Base-by-base conservation (phyloP, 352 stramenopile genomes). In the Globisporangium ultimum region DNA sequence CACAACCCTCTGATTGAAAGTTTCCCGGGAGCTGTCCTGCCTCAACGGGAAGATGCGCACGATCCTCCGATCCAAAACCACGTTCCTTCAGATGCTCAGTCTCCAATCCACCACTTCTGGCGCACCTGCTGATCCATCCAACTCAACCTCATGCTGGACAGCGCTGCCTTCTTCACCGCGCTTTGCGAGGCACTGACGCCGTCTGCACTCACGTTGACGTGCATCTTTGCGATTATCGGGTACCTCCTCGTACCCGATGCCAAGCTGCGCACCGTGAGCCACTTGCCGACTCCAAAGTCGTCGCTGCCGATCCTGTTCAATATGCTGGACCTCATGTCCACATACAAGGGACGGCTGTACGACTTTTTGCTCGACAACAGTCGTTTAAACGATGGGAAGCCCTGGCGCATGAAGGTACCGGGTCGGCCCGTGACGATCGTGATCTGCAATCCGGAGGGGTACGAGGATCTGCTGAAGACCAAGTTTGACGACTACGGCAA, bases 401-500 rank as follows among this genome's bases (percentile, higher is more conserved):
- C 38, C 10, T 63, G 58, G 56, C n/a, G 47, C 45, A n/a, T 66
- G 9, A 43, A 57, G 38, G 49, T 60, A 12, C n/a, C 61, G 21
- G 60, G 60, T 1, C 48, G 55, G 2, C 53, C 53, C 17, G 48
- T 57, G 40, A 49, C 59, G 10, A 53, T 78, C 9, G 47, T 81
- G 15, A 14, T 81, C 1, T 68, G 24, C 38, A 64, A 66, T 1
- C 45, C 52, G 0, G 60, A 63, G 12, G 51, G 49, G 4, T 59
- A 74, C 17, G 72, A 78, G 32, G 52, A 81, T 48, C 63, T 81
- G 17, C 53, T 76, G 4, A 68, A 73, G 41, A 76, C 66, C n/a
- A 63, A 86, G 22, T 87, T 87, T 53, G 67, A 78, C 36, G 62
- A 67, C 15, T 90, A 88, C 38, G 62, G 49, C 14, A 90, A 90